These are phyloP conservation scores for Aspergillus puulaauensis DNA, from an alignment of 2,329 filamentous ascomycete species.

Conservation along the genomic window DNA sequence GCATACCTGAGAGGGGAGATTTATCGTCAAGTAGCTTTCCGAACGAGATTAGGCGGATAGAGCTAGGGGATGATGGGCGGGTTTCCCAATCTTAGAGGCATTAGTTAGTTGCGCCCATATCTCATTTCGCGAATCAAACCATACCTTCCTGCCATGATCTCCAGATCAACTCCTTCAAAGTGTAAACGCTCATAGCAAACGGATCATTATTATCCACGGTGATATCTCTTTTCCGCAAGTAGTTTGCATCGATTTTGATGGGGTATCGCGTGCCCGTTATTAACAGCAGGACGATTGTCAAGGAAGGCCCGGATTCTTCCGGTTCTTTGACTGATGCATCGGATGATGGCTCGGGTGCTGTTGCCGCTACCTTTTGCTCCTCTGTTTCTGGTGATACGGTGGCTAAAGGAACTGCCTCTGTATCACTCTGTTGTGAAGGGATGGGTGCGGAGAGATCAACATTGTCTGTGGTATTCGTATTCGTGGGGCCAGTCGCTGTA, in stretches of 20 bases:
- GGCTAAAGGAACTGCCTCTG: constrained; percentile 10
- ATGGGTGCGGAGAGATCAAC: constrained; percentile 22
- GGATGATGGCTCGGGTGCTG: constrained; percentile 20
- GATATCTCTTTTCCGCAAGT: constrained; percentile 77
- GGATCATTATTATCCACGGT: constrained; percentile 75
- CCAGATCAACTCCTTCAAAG: constrained; percentile 88
- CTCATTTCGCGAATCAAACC: constrained; percentile 1
- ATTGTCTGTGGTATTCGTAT: constrained; percentile 22
- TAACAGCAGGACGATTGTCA: constrained; percentile 74
- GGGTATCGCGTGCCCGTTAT: constrained; percentile 81
- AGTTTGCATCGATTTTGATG: constrained; percentile 85
- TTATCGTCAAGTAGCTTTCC: constrained; percentile 91
- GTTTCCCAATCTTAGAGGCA: constrained; percentile 71
- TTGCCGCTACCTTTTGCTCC: constrained; percentile 22
- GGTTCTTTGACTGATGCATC: constrained; percentile 35
- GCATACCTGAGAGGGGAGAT: constrained; percentile 74
- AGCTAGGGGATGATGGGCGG: constrained; percentile 80
- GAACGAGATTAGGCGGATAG: constrained; percentile 88
- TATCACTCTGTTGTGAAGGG: constrained; percentile 14
- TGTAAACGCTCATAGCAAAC: constrained; percentile 89
- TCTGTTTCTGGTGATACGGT: constrained; percentile 19
- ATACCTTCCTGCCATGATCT: constrained; percentile 81
- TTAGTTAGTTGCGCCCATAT: constrained; percentile 5
- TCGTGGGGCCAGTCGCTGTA: constrained; percentile 10
- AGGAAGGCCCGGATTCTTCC: constrained; percentile 36